Evolutionary conservation across 1,284 basidiomycete genomes (phyloP).

Genomic region (Lentinula novae-zelandiae): DNA sequence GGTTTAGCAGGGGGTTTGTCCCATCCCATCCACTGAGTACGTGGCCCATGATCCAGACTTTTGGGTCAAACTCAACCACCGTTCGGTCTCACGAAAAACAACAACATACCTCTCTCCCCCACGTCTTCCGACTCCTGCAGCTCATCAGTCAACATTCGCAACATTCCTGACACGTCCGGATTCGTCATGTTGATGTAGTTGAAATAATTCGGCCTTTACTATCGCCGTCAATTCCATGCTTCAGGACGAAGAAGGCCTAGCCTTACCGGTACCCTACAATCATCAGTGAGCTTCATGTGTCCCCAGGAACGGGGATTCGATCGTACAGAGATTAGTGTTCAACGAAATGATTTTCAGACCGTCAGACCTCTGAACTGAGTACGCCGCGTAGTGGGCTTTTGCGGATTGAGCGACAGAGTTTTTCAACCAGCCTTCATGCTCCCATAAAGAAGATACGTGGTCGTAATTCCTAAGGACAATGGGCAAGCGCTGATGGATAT

Average conservation of each 20-base stretch:
- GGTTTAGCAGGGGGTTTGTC: conserved; percentile 35
- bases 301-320: conserved; percentile 6
- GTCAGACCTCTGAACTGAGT: conserved; percentile 64
- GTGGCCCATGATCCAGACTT: conserved; percentile 59
- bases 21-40: conserved; percentile 44
- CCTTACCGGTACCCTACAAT: conserved; percentile 45
- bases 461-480: conserved; percentile 61
- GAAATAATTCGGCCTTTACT: conserved; percentile 60
- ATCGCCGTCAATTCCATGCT: too few species aligned
- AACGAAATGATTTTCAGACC: conserved; percentile 73
- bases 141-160: conserved; percentile 78
- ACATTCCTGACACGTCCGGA: conserved; percentile 70
- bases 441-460: conserved; percentile 66
- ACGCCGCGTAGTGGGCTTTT: conserved; percentile 70
- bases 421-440: conserved; percentile 70
- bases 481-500: not conserved
- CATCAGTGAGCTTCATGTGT: conserved; percentile 14
- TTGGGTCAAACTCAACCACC: not conserved
- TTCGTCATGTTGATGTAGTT: conserved; percentile 74
- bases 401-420: conserved; percentile 55
- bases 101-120: conserved; percentile 53
- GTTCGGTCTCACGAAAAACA: not conserved
- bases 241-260: not conserved
- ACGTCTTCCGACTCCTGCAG: conserved; percentile 74
- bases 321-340: conserved; percentile 73